A percentile compares a stretch with the other conserved stretches of the same genome.
These are phyloP conservation scores for Plasmodium gallinaceum DNA, from an alignment of 169 alveolate species.

Conservation along the genomic window DNA sequence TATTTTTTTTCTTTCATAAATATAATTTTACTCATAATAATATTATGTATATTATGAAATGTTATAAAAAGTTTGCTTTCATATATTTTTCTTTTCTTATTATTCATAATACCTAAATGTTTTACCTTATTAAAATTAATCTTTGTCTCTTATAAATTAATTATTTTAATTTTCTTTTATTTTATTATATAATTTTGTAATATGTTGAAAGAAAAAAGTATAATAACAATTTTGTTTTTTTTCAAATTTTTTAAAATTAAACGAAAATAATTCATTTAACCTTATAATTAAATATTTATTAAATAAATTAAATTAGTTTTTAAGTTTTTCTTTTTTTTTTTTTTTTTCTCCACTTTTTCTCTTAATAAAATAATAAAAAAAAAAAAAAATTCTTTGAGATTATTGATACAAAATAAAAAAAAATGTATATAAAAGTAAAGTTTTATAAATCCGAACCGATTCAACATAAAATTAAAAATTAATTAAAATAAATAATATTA, in stretches of 20 bases:
- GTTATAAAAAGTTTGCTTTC: neutral
- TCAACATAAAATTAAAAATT: constrained; percentile 34
- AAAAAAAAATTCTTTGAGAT: neutral
- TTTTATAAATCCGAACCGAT: constrained; percentile 4
- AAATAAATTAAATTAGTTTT: constrained; percentile 17
- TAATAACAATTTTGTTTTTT: no score
- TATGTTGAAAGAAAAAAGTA: no score
- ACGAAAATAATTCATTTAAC: neutral
- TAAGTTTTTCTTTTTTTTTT: constrained; percentile 15
- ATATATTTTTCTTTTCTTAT: no score
- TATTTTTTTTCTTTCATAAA: neutral
- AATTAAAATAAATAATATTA: constrained; percentile 15
- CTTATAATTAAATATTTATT: constrained; percentile 8
- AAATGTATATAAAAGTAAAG: constrained; percentile 6
- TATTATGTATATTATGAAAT: neutral
- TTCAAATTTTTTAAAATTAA: no score
- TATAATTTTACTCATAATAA: neutral
- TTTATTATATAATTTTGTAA: no score
- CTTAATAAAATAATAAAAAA: constrained; percentile 10
- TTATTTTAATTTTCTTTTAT: no score
- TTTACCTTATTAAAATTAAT: no score
- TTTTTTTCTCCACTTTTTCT: neutral
- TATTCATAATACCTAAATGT: no score
- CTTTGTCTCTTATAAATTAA: no score
- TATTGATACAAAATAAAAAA: neutral